Base-by-base conservation (phyloP, 768 basidiomycete genomes). In the Psilocybe azurescens region DNA sequence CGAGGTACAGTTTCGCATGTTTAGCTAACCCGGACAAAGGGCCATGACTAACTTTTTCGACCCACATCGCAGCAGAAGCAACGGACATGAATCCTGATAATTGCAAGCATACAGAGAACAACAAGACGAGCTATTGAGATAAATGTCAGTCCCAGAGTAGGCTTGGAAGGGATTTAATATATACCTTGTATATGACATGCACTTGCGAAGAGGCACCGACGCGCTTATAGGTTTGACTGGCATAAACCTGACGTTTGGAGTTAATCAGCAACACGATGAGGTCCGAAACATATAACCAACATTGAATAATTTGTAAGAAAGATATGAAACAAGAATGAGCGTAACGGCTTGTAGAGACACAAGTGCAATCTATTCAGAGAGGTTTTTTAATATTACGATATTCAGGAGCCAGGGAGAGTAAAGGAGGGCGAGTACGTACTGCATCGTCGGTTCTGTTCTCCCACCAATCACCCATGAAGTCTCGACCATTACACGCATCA, bases 1-100 rank as follows among this genome's bases (percentile, higher is more conserved):
- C 81, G 16, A 79, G 67, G 60, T 82, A 83, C 7, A 82, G 28
- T 16, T 61, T 67, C 39, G 71, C 64, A 58, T 80, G 75, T 0
- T 70, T 63, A 16, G 77, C 74, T 6, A 81, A 64, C 16, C 56
- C 57, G 7, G 69, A 69, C 30, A 82, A 70, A 16, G 71, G 60
- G 0, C 75, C 77, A 49, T 72, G 73, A 14, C 72, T 74, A 6
- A 83, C 75, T 67, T 83, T 82, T 64, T 79, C 76, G 33, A 84
- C 76, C 86, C 86, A 87, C 58, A 85, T 69, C 1, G 71, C 77
- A 1, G 79, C 75, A 13, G 81, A 79, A 9, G 81, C 78, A 6
- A 86, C 47, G 3, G 75, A 76, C 66, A 87, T 84, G 68, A 87
- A 86, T 7, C 73, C 72, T 1, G 82, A 72, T 5, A 86, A 75